Base-by-base conservation (phyloP, 2,329 filamentous ascomycete species). In the Metarhizium anisopliae region DNA sequence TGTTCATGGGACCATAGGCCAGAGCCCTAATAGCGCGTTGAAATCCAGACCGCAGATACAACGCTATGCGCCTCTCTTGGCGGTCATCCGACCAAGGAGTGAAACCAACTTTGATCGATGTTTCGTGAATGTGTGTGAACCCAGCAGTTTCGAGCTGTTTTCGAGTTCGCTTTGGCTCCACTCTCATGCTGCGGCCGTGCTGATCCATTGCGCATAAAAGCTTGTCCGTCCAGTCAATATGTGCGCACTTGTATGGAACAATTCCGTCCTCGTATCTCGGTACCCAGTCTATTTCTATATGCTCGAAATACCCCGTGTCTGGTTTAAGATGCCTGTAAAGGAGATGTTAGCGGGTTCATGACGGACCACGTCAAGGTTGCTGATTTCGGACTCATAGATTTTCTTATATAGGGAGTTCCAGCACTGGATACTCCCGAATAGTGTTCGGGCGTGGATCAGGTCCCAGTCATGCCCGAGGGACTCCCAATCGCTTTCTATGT, bases 251-350 rank as follows among this genome's bases (percentile, higher is more conserved):
- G 79, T 35, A 79, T 76, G 38, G 76, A 74, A 49, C 25, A 29
- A 5, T 25, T 81, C 76, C 56, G 88, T 91, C 82, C 35, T 36
- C 11, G 7, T 7, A 36, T 36, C 82, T 82, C 29, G 89, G 88
- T 53, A 81, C 74, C 67, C 87, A 86, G 68, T 95, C 89, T 55
- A 95, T 87, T 67, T 95, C 90, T 53, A 94, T 82, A 63, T 93
- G 89, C 70, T 95, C 90, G 55, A 95, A 79, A 67, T 78, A 81
- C 55, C 90, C 90, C 52, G 74, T 79, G 2, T 84, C 83, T 1
- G 89, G 88, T 64, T 83, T 85, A 20, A 95, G 77, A 66, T 92
- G 86, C 51, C 85, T 89, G 25, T 14, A 18, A 25, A 18, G 16
- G 43, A 40, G 45, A 18, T n/a, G 50, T 52, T 47, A 38, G 18